These are phyloP conservation scores for Syncephalis fuscata DNA, from an alignment of 371 early-diverging fungal genomes.

Conservation along the genomic window DNA sequence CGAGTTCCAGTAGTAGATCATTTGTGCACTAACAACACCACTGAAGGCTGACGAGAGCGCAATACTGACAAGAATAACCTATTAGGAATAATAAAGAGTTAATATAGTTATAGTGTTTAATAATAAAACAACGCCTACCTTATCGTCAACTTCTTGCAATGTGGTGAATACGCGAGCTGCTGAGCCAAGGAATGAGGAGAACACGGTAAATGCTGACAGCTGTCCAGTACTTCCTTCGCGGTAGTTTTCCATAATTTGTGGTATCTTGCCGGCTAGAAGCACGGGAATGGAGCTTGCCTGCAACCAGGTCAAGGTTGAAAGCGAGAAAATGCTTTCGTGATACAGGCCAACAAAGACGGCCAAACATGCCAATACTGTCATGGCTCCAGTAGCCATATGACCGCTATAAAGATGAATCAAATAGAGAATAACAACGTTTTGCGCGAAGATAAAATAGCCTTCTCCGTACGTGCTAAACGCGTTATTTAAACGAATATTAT, in stretches of 20 bases:
- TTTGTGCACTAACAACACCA: conserved; percentile 61
- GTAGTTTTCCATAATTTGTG: conserved; percentile 72
- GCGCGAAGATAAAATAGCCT: conserved; percentile 52
- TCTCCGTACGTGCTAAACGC: conserved; percentile 93
- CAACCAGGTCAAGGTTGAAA: conserved; percentile 29
- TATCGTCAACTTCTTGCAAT: conserved; percentile 69
- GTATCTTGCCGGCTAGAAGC: conserved; percentile 58
- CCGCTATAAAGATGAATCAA: conserved; percentile 46
- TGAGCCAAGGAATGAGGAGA: conserved; percentile 69
- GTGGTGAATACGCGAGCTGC: conserved; percentile 85
- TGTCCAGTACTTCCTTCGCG: conserved; percentile 71
- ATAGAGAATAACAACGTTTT: conserved; percentile 61
- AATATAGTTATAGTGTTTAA: too few species aligned
- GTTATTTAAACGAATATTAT: conserved; percentile 62
- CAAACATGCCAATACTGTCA: conserved; percentile 13
- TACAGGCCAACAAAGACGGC: conserved; percentile 24
- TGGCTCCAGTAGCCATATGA: conserved; percentile 17
- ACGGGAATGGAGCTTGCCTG: conserved; percentile 72
- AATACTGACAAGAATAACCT: conserved; percentile 46
- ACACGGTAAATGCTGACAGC: conserved; percentile 71
- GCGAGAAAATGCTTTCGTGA: conserved; percentile 20
- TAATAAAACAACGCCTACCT: too few species aligned
- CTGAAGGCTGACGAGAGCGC: conserved; percentile 55
- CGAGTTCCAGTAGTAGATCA: conserved; percentile 64
- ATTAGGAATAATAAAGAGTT: not conserved